Base-by-base conservation (phyloP, 1,284 basidiomycete species). In the Cryptococcus jaspeensis region DNA sequence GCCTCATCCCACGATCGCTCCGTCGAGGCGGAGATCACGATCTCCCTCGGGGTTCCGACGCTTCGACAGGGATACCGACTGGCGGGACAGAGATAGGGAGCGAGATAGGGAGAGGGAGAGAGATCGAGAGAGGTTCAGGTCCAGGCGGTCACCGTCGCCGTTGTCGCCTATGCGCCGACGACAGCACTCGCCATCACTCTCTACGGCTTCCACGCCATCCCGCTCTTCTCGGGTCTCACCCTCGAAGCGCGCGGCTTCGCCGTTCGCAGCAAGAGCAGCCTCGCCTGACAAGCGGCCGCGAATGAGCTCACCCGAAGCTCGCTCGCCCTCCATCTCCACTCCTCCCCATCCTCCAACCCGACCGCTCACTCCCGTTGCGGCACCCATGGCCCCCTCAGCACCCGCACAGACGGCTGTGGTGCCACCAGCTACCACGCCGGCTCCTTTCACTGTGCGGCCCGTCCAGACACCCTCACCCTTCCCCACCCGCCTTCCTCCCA, bases 81-180 rank as follows among this genome's bases (percentile, higher is more conserved):
- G 56, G 39, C 56, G 65, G 36, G 60, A 60, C 38, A 45, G 58
- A 37, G 64, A 64, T 16, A 46, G 61, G 45, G 57, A 62, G 16
- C 52, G 63, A 25, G 60, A 58, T 41, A 50, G 52, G 44, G 49
- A 50, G 9, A 2, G 52, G n/a, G 54, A 54, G 25, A 58, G 53
- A 37, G 61, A 60, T 44, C 41, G 50, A 39, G 55, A 53, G 16
- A 50, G 51, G n/a, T 22, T 47, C 37, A 36, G 23, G 28, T 44
- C 54, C 2, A 53, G 22, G 6, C 35, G 59, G 28, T 60, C 60
- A 16, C 55, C 58, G 22, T 59, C 60, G 25, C 60, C 60, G n/a
- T 52, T 45, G 23, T 56, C 60, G n/a, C 60, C 59, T 8, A 55
- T 55, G 15, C 46, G 48, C 3, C 41, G 51, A 5, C 43, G 47